Evolutionary conservation across 2,329 filamentous ascomycete species (phyloP).

Genomic region (Xylogone sp.): DNA sequence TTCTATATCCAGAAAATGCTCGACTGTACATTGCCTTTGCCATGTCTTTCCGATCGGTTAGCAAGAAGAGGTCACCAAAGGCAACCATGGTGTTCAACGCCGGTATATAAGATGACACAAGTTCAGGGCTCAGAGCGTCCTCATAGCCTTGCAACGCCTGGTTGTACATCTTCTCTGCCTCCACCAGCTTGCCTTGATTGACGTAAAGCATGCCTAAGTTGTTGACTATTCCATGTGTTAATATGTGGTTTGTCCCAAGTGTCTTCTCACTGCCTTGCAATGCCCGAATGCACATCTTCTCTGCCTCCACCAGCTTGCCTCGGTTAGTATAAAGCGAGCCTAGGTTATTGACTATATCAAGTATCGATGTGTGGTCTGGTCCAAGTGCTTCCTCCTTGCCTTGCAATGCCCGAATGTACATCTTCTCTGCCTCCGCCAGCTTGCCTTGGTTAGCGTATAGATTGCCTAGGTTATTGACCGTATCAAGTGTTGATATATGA

Average conservation of each 20-base stretch:
- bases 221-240: constrained; percentile 7
- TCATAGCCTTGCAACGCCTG: constrained; percentile 25
- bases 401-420: too few species aligned
- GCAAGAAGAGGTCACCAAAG: constrained; percentile 23
- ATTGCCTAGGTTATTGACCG: constrained; percentile 22
- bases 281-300: too few species aligned
- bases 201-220: constrained; percentile 14
- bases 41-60: constrained; percentile 19
- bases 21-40: constrained; percentile 23
- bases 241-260: constrained; percentile 10
- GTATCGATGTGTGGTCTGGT: too few species aligned
- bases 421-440: too few species aligned
- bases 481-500: constrained; percentile 20
- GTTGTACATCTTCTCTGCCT: too few species aligned
- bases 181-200: constrained; percentile 13
- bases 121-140: constrained; percentile 13
- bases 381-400: too few species aligned
- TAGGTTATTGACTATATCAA: too few species aligned
- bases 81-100: constrained; percentile 22
- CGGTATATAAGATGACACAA: constrained; percentile 22
- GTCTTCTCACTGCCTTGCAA: constrained; percentile 7
- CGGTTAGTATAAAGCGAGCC: too few species aligned
- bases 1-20: constrained; percentile 12
- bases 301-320: too few species aligned
- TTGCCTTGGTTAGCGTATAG: too few species aligned